Percentiles rank a stretch among this genome's conserved stretches.
Conservation (phyloP, 2,329 filamentous ascomycete genomes). For the Thielaviopsis euricoi region DNA sequence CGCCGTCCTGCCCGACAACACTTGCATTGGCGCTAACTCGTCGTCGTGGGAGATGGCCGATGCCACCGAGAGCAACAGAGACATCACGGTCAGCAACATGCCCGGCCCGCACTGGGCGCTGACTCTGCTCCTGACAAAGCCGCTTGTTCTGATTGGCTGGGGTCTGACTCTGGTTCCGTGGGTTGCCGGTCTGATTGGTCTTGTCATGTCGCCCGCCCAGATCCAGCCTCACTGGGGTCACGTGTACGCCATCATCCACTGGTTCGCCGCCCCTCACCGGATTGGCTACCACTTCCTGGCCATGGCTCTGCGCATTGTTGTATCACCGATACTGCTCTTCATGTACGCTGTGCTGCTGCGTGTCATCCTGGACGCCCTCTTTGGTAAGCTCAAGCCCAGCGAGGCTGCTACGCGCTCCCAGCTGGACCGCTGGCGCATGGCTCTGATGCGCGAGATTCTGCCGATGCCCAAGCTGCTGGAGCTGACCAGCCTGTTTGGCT, state of each 20-base stretch:
- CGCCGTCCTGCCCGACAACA: slow-evolving; percentile 28
- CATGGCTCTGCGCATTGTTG: slow-evolving; percentile 22
- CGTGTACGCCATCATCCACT: slow-evolving; percentile 27
- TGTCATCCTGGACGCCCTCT: slow-evolving; percentile 22
- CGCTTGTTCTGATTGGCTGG: slow-evolving; percentile 23
- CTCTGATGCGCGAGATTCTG: slow-evolving; percentile 27
- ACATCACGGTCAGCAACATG: slow-evolving; percentile 22
- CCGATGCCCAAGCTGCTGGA: slow-evolving; percentile 28
- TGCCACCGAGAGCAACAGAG: slow-evolving; percentile 29
- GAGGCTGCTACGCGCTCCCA: slow-evolving; percentile 18
- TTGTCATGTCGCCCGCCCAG: slow-evolving; percentile 24
- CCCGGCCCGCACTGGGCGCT: slow-evolving; percentile 30
- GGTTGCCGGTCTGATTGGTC: slow-evolving; percentile 27
- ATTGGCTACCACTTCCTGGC: slow-evolving; percentile 35
- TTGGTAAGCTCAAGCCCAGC: slow-evolving; percentile 23
- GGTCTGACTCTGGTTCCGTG: slow-evolving; percentile 29
- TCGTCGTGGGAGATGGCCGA: slow-evolving; percentile 38
- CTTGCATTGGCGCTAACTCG: slow-evolving; percentile 38
- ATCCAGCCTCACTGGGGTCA: slow-evolving; percentile 17
- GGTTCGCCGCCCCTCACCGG: slow-evolving; percentile 30
- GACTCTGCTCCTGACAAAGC: slow-evolving; percentile 24
- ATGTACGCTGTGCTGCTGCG: slow-evolving; percentile 25
- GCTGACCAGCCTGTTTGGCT: slow-evolving; percentile 33
- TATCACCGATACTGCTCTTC: slow-evolving; percentile 30
- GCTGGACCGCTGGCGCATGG: slow-evolving; percentile 27